phyloP scores from a whole-genome alignment of 805 yeast species.

The Metschnikowia anglica region DNA sequence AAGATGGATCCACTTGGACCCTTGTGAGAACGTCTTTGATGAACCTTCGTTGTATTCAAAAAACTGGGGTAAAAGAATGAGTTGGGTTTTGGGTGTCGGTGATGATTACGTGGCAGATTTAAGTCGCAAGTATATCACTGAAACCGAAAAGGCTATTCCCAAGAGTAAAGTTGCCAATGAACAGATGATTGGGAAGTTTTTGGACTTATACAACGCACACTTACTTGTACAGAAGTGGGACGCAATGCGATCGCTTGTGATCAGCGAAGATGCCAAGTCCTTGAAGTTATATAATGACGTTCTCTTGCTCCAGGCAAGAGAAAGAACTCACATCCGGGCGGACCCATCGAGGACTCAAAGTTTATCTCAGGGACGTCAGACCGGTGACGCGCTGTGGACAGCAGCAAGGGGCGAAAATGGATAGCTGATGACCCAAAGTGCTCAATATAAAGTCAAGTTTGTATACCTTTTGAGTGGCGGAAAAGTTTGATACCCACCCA shows the following conservation, averaged over 20 bases:
- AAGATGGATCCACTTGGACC: constrained; percentile 86
- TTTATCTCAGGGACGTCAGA: constrained; percentile 55
- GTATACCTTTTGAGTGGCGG: constrained; percentile 71
- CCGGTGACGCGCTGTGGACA: constrained; percentile 80
- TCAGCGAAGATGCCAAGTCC: constrained; percentile 7
- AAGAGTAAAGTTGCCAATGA: constrained; percentile 16
- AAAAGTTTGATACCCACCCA: constrained; percentile 83
- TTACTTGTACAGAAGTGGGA: constrained; percentile 16
- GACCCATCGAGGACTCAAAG: constrained; percentile 26
- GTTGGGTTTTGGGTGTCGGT: constrained; percentile 74
- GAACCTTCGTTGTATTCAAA: constrained; percentile 72
- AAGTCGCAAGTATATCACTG: constrained; percentile 62
- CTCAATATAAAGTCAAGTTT: constrained; percentile 15
- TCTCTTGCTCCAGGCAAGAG: constrained; percentile 17
- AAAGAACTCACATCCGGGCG: constrained; percentile 20
- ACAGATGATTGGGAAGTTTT: constrained; percentile 6
- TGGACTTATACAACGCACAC: constrained; percentile 10
- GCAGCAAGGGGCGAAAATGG: constrained; percentile 64
- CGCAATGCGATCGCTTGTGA: not conserved
- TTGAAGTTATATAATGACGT: constrained; percentile 14
- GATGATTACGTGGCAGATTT: constrained; percentile 66
- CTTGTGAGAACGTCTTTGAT: constrained; percentile 85
- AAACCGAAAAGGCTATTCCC: constrained; percentile 25
- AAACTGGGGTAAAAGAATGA: constrained; percentile 95
- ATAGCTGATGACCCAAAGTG: too few species aligned